Percentiles rank a stretch among this genome's conserved stretches.
Evolutionary conservation across 2,329 filamentous ascomycete genomes (phyloP).

Genomic region (Fusarium sp.): DNA sequence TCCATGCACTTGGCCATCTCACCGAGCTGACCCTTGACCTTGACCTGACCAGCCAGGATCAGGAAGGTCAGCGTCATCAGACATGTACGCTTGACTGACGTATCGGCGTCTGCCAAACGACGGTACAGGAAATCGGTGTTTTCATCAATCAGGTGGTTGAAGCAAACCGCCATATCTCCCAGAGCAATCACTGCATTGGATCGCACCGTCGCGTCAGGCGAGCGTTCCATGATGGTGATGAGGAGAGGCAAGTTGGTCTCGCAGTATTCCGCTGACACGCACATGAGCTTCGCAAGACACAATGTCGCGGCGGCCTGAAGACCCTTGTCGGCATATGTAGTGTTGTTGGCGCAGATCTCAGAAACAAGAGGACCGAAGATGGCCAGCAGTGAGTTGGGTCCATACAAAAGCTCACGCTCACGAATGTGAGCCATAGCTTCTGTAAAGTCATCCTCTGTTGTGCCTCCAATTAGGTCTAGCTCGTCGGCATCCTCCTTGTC

Average conservation of each 20-base stretch:
- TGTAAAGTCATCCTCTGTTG: constrained; percentile 92
- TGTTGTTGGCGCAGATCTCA: constrained; percentile 96
- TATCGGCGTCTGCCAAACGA: constrained; percentile 87
- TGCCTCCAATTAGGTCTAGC: constrained; percentile 95
- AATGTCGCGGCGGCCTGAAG: constrained; percentile 94
- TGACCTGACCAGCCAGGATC: constrained; percentile 96
- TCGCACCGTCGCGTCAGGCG: constrained; percentile 89
- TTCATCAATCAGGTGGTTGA: constrained; percentile 99
- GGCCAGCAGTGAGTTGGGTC: constrained; percentile 84
- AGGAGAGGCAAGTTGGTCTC: constrained; percentile 91
- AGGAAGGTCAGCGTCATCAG: constrained; percentile 98
- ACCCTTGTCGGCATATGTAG: constrained; percentile 87
- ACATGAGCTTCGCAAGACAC: constrained; percentile 98
- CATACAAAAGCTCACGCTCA: constrained; percentile 85
- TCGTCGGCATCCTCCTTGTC: constrained; percentile 82
- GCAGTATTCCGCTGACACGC: constrained; percentile 96
- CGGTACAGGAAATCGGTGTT: constrained; percentile 99
- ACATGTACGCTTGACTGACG: constrained; percentile 94
- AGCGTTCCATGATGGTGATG: constrained; percentile 97
- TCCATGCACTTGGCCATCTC: constrained; percentile 99
- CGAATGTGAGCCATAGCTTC: constrained; percentile 87
- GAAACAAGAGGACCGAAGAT: constrained; percentile 92
- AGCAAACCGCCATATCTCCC: constrained; percentile 99
- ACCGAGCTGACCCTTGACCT: constrained; percentile 97
- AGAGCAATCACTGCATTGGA: constrained; percentile 97